Evolutionary conservation across 2,329 filamentous ascomycete species (phyloP), one percentile per base, ranked within the genome.

Genomic region (Exutisphaerella laricina): DNA sequence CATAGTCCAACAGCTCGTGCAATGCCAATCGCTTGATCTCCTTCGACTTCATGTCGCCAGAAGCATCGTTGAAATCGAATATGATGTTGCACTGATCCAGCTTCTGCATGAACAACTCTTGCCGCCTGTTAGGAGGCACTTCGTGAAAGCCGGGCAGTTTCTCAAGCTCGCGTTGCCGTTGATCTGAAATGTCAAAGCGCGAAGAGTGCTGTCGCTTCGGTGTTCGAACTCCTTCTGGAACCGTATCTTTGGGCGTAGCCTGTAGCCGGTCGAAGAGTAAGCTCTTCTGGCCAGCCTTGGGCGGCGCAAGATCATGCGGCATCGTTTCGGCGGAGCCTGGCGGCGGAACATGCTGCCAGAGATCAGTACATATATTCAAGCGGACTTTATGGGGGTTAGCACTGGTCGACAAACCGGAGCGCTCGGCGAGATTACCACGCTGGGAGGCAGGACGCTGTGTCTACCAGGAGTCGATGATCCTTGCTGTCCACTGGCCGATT

Each of bases 41-140:
- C 72, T 98, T 98, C 35, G 90, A 95, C 68, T 98, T 98, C 89
- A 98, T 97, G 64, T 98, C 92, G 55, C 84, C 89, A 54, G 87
- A 94, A 36, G 90, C 88, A 67, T 98, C 92, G 65, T 97, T 98
- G 72, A 98, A 98, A 70, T 98, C 92, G 64, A 98, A 98, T 60
- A 98, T 98, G 72, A 98, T 94, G 64, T 98, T 98, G 74, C 92
- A 98, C 66, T 98, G 92, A 60, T 97, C 92, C 57, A 98, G 92
- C 75, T 98, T 98, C 64, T 97, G 89, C 89, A 98, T 96, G 70
- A 98, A 98, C 13, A 98, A 78, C 58, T 97, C 90, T 69, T 96
- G 89, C 49, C 92, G 81, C 51, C 90, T 82, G 64, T 94, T 94
- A 12, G 92, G 92, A 8, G 90, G 85, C 18, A 97, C 92, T 68